phyloP scores from a whole-genome alignment of 768 basidiomycete species.

The Grammothele lineata region DNA sequence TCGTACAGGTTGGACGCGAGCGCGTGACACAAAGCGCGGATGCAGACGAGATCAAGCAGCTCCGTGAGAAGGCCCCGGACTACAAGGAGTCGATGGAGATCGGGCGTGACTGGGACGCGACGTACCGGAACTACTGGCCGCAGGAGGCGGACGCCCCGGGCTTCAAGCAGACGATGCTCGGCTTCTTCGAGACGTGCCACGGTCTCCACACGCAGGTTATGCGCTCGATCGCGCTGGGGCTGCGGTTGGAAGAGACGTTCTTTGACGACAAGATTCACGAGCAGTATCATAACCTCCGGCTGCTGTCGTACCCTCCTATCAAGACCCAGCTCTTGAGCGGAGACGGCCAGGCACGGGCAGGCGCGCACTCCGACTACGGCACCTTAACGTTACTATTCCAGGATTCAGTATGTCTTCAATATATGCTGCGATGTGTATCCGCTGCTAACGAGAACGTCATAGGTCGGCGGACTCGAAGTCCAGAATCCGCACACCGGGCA shows the following conservation, averaged over 20 bases:
- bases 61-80: conserved; percentile 76
- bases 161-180: conserved; percentile 70
- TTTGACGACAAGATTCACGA: conserved; percentile 75
- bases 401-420: conserved; percentile 2
- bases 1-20: conserved; percentile 77
- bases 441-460: no score
- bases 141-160: conserved; percentile 52
- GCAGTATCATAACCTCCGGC: conserved; percentile 76
- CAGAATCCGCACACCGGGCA: conserved; percentile 72
- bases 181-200: conserved; percentile 78
- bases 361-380: conserved; percentile 66
- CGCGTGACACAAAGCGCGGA: conserved; percentile 73
- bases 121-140: conserved; percentile 83
- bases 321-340: conserved; percentile 49
- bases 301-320: conserved; percentile 80
- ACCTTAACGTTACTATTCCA: conserved; percentile 8
- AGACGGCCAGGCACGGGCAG: conserved; percentile 76
- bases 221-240: conserved; percentile 81
- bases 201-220: conserved; percentile 72
- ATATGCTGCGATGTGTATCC: no score
- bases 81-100: conserved; percentile 89
- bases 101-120: conserved; percentile 75
- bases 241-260: conserved; percentile 66
- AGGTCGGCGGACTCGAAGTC: conserved; percentile 81
- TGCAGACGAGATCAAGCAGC: conserved; percentile 63